Evolutionary conservation across 176 grass and related monocot genomes (phyloP).

Genomic region (Aechmea fasciata): DNA sequence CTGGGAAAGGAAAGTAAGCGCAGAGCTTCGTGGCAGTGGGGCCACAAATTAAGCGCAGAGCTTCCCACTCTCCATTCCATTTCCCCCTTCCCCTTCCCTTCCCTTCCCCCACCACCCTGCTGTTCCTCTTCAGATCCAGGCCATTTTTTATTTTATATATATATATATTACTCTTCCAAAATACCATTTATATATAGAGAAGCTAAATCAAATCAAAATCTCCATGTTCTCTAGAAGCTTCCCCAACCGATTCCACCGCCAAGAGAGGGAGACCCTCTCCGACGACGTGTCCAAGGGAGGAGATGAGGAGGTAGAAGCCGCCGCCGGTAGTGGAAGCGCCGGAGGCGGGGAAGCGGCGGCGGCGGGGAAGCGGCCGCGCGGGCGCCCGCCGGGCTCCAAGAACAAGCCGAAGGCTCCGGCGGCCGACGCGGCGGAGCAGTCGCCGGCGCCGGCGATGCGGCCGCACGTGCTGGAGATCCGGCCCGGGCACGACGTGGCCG

Average conservation of each 20-base stretch:
- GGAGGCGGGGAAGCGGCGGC: conserved; percentile 4
- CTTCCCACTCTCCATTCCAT: too few species aligned
- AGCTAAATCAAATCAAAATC: too few species aligned
- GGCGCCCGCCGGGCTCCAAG: conserved; percentile 81
- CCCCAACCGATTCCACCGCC: background rate
- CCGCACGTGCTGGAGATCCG: conserved; percentile 90
- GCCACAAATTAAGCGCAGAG: too few species aligned
- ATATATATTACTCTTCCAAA: too few species aligned
- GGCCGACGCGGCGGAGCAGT: conserved; percentile 66
- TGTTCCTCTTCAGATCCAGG: too few species aligned
- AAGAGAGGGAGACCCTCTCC: too few species aligned
- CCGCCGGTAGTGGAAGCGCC: background rate
- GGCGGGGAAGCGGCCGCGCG: conserved; percentile 66
- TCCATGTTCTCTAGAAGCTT: background rate
- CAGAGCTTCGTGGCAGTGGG: too few species aligned
- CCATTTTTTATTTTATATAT: too few species aligned
- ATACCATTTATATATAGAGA: too few species aligned
- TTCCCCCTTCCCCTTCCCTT: too few species aligned
- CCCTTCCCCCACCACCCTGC: too few species aligned
- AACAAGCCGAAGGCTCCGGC: conserved; percentile 81
- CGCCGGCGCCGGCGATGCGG: conserved; percentile 53
- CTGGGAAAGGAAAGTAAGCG: too few species aligned
- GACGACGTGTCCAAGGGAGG: conserved; percentile 42
- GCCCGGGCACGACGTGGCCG: conserved; percentile 51
- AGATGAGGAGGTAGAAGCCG: conserved; percentile 30